Evolutionary conservation across 108 stramenopile species (phyloP).

Genomic region (Pinguiococcus pyrenoidosus): DNA sequence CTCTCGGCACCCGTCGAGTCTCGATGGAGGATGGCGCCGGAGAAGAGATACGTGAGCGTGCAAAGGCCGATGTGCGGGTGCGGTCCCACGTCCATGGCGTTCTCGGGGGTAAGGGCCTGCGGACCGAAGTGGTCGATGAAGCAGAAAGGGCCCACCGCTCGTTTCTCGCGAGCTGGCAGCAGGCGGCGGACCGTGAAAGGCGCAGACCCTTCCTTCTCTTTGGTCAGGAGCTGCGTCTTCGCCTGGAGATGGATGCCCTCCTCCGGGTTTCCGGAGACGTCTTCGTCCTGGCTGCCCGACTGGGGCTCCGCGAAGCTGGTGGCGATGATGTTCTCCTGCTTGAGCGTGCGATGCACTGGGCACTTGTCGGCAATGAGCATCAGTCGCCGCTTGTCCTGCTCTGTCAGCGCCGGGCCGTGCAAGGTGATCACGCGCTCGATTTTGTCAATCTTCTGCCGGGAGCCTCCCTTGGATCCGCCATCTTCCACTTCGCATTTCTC

Average conservation of each 20-base stretch:
- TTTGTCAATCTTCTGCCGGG: conserved; percentile 12
- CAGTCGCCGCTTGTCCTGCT: conserved; percentile 10
- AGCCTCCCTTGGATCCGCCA: background rate
- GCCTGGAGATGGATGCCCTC: no score
- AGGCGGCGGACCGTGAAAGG: background rate
- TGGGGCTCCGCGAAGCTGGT: no score
- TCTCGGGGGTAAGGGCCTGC: background rate
- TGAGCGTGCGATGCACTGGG: conserved; percentile 28
- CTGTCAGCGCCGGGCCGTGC: conserved; percentile 14
- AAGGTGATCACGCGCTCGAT: conserved; percentile 15
- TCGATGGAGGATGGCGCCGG: background rate
- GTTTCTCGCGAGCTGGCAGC: background rate
- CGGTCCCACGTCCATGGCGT: background rate
- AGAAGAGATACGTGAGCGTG: background rate
- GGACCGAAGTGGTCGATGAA: conserved; percentile 3
- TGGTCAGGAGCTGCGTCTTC: no score
- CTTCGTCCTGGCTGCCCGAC: no score
- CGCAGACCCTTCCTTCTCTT: background rate
- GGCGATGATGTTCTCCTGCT: background rate
- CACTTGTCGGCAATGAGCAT: conserved; percentile 29
- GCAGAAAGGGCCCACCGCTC: background rate
- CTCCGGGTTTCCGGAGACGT: no score
- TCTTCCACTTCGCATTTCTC: conserved; percentile 11
- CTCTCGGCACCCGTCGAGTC: background rate
- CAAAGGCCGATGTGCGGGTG: background rate